Evolutionary conservation across 2,329 filamentous ascomycete genomes (phyloP).

Genomic region (Bimuria novae-zelandiae): DNA sequence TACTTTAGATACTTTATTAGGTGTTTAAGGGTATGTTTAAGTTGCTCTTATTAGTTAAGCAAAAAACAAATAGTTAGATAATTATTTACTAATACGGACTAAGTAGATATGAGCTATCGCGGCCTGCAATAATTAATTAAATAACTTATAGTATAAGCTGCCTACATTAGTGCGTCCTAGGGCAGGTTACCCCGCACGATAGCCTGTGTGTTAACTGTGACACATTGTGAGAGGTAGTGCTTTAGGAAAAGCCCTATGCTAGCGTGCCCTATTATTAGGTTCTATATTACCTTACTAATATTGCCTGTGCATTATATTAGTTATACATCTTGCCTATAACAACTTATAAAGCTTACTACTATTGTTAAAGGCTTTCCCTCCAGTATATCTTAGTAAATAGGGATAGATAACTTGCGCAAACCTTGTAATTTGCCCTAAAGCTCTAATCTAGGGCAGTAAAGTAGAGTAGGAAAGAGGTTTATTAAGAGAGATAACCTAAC

Average conservation of each 20-base stretch:
- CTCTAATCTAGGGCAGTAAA: constrained; percentile 32
- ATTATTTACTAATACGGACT: constrained; percentile 21
- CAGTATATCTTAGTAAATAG: constrained; percentile 39
- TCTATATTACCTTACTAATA: constrained; percentile 29
- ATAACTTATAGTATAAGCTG: background rate
- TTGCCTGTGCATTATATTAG: constrained; percentile 7
- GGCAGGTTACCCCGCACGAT: constrained; percentile 1
- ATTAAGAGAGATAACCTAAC: constrained; percentile 27
- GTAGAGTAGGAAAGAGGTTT: constrained; percentile 20
- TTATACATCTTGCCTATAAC: constrained; percentile 2
- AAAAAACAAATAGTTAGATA: constrained; percentile 13
- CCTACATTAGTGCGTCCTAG: background rate
- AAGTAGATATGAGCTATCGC: constrained; percentile 14
- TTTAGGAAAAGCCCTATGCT: constrained; percentile 7
- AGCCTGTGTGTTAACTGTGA: constrained; percentile 2
- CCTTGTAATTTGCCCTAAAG: constrained; percentile 35
- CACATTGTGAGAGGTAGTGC: constrained; percentile 4
- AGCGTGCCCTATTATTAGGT: constrained; percentile 30
- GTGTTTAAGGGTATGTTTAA: constrained; percentile 17
- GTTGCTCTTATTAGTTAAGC: constrained; percentile 13
- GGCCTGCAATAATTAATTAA: background rate
- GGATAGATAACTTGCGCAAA: constrained; percentile 35
- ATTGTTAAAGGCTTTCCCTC: constrained; percentile 43
- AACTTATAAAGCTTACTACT: constrained; percentile 33
- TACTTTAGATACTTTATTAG: constrained; percentile 19